Conservation (phyloP, 1,139 yeast species). For the Pneumocystis canis region DNA sequence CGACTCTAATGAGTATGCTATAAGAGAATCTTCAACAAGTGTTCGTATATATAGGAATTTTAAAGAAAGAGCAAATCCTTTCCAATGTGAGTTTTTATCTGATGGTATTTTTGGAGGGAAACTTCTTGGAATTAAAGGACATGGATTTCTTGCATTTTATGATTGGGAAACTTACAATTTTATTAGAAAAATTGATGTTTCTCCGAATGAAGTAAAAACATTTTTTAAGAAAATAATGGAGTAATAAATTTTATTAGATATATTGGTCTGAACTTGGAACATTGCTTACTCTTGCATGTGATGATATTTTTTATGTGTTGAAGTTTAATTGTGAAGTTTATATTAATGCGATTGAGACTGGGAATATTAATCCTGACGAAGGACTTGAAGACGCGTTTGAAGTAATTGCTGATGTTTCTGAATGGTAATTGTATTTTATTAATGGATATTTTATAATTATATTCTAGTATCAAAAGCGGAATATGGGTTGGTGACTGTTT, state of each 20-base stretch:
- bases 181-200: constrained; percentile 74
- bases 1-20: constrained; percentile 76
- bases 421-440: constrained; percentile 20
- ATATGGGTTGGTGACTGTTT: constrained; percentile 96
- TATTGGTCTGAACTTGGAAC: constrained; percentile 93
- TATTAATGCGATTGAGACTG: constrained; percentile 46
- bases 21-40: constrained; percentile 51
- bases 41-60: constrained; percentile 71
- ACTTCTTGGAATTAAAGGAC: constrained; percentile 56
- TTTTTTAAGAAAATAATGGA: background rate
- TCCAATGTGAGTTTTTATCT: constrained; percentile 45
- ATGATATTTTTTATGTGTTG: constrained; percentile 68
- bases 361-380: constrained; percentile 50
- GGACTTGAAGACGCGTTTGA: constrained; percentile 81
- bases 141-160: constrained; percentile 66
- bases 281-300: constrained; percentile 60
- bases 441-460: background rate
- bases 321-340: constrained; percentile 56
- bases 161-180: constrained; percentile 84
- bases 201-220: constrained; percentile 26
- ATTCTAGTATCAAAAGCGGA: constrained; percentile 54
- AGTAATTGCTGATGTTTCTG: constrained; percentile 68
- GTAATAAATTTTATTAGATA: constrained; percentile 37
- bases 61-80: constrained; percentile 52
- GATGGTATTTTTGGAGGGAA: constrained; percentile 80